Base-by-base conservation (phyloP, 129 eudicot species). In the Artemisia tridentata region DNA sequence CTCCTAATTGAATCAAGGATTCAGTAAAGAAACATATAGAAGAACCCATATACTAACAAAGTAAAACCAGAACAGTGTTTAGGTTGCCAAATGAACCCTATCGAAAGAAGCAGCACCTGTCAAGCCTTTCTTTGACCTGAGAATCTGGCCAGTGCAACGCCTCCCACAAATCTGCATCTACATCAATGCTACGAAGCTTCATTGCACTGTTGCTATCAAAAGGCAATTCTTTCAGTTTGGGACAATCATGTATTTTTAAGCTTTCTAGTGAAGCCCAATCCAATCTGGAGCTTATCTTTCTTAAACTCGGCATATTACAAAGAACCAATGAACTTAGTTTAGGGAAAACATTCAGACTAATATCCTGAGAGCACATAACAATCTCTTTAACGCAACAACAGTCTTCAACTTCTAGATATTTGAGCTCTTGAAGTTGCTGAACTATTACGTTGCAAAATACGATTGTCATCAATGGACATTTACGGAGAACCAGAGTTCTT, bases 321-420 rank as follows among this genome's bases (percentile, higher is more conserved):
- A 74, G 78, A 63, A 64, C 21, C 17, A 74, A 18, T 17, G 78
- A 19, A 15, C 55, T 64, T 74, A 74, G 38, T 38, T 64, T 74
- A 2, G 72, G 78, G 6, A 64, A 7, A 51, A 21, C 63, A 51
- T 4, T 18, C 16, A 63, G 63, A 21, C 71, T 51, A 63, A 52
- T 55, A 52, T 74, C 48, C 13, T 63, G 29, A 74, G 72, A 52
- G 21, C 72, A 74, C 56, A 7, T 64, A 63, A 73, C 71, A 7
- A 74, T 38, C 78, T 64, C 78, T 64, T 64, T 54, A 15, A 74
- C 78, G 12, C 14, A 53, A 53, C 71, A 52, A 38, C 78, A 74
- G 41, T 74, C 78, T 64, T 74, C 23, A 10, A 74, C 41, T 54
- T 74, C 65, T 20, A 74, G 45, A 64, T 74, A 38, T 65, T 52